A percentile compares a stretch with the other conserved stretches of the same genome.
Evolutionary conservation across 164 flowering plant species (phyloP).

Genomic region (Akebia trifoliata): DNA sequence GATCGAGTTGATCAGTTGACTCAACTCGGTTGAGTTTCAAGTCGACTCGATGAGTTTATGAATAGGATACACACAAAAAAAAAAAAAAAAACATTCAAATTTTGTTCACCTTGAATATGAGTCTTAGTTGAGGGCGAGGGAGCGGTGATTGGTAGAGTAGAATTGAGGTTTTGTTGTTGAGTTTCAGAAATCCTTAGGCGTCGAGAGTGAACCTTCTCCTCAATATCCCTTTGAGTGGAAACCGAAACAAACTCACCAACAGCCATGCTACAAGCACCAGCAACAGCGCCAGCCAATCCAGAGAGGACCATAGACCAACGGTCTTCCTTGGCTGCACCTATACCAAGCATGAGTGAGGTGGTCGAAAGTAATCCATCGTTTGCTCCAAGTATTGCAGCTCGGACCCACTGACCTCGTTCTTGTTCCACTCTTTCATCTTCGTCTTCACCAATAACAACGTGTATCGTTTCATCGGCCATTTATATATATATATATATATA

Average conservation of each 20-base stretch:
- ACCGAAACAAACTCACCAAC: constrained; percentile 68
- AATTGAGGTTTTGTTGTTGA: no score
- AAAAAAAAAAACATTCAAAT: no score
- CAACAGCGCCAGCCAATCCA: constrained; percentile 68
- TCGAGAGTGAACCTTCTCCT: constrained; percentile 10
- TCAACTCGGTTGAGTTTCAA: no score
- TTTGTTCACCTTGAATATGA: no score
- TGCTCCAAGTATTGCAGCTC: constrained; percentile 60
- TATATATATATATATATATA: no score
- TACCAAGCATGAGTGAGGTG: constrained; percentile 52
- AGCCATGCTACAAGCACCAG: constrained; percentile 68
- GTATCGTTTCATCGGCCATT: no score
- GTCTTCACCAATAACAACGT: neutral
- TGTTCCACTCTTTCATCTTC: neutral
- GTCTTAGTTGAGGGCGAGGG: no score
- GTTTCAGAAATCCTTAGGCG: neutral
- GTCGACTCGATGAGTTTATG: no score
- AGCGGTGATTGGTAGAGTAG: no score
- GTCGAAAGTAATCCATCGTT: constrained; percentile 63
- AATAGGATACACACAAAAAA: no score
- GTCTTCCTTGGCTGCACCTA: constrained; percentile 44
- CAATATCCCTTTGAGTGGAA: constrained; percentile 53
- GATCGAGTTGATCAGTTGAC: no score
- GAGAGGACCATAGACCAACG: constrained; percentile 38
- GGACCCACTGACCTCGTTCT: constrained; percentile 55